Conservation (phyloP, 2,329 filamentous ascomycete species). For the Epichloe baconii region DNA sequence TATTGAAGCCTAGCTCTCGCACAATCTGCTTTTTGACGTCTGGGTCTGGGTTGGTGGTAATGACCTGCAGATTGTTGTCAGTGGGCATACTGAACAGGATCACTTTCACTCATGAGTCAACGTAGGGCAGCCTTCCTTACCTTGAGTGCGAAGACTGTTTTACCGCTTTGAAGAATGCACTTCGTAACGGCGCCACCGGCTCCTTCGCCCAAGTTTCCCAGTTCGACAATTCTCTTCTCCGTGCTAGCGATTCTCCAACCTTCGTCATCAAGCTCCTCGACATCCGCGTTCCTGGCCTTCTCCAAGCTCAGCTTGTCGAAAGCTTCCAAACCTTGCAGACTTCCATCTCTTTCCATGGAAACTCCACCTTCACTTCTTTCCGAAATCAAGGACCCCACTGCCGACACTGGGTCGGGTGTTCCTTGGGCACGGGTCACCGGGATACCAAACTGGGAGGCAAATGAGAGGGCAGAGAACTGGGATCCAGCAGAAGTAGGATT, state of each 20-base stretch:
- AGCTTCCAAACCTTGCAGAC: conserved; percentile 61
- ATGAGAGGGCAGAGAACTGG: conserved; percentile 70
- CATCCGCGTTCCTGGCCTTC: conserved; percentile 71
- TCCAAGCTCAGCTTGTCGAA: conserved; percentile 74
- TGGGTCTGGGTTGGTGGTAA: conserved; percentile 94
- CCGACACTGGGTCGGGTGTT: conserved; percentile 75
- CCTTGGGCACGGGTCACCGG: conserved; percentile 50
- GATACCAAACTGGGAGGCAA: conserved; percentile 60
- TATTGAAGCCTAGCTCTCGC: conserved; percentile 93
- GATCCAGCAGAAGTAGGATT: conserved; percentile 81
- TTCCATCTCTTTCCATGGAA: conserved; percentile 72
- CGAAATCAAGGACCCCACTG: conserved; percentile 74
- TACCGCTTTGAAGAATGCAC: conserved; percentile 78
- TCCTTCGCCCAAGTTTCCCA: conserved; percentile 85
- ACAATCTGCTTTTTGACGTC: conserved; percentile 98
- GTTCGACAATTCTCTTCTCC: conserved; percentile 74
- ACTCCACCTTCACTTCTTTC: conserved; percentile 63
- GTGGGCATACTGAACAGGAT: conserved; percentile 7
- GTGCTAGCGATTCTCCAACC: conserved; percentile 89
- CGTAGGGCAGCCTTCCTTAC: conserved; percentile 30
- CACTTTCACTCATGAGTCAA: neutral
- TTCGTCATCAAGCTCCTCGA: conserved; percentile 88
- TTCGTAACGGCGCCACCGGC: conserved; percentile 91
- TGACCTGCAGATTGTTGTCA: conserved; percentile 50
- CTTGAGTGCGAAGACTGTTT: conserved; percentile 93